These are phyloP conservation scores for Neofusicoccum kwambonambiense DNA, from an alignment of 2,329 filamentous ascomycete species.

Conservation along the genomic window DNA sequence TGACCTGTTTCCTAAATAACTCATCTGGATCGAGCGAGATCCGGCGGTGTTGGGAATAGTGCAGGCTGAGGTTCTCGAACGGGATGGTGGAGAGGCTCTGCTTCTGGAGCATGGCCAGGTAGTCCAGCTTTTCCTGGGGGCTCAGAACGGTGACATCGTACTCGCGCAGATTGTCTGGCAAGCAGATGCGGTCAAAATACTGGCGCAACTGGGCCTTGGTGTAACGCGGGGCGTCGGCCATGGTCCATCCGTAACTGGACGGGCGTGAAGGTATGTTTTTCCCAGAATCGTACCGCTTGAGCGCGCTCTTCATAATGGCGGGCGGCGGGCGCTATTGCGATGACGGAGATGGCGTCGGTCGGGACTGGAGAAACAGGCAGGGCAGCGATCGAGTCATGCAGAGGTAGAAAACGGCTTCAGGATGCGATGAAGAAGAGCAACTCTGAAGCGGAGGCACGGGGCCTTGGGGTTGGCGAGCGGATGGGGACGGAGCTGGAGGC, in stretches of 20 bases:
- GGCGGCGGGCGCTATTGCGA: neutral
- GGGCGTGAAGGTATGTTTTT: neutral
- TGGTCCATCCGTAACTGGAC: neutral
- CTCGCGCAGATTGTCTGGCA: slow-evolving; percentile 27
- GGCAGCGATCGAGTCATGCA: neutral
- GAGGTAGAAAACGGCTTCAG: neutral
- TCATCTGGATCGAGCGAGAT: slow-evolving; percentile 51
- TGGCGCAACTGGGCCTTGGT: slow-evolving; percentile 29
- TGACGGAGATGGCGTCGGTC: slow-evolving; percentile 2
- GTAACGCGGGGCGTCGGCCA: slow-evolving; percentile 20
- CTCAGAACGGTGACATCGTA: slow-evolving; percentile 27
- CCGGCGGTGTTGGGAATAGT: slow-evolving; percentile 41
- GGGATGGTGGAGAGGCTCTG: slow-evolving; percentile 50
- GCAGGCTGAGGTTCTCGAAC: slow-evolving; percentile 58
- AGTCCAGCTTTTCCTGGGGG: slow-evolving; percentile 27
- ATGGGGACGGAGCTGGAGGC: slow-evolving; percentile 4
- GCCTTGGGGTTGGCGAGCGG: neutral
- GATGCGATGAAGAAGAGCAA: neutral
- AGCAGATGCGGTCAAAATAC: slow-evolving; percentile 37
- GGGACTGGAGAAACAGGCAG: neutral
- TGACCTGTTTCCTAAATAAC: slow-evolving; percentile 55
- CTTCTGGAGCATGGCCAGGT: slow-evolving; percentile 33
- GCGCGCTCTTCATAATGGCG: slow-evolving; percentile 5
- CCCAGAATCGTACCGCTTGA: slow-evolving; percentile 6
- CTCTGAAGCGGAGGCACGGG: neutral